phyloP scores from a whole-genome alignment of 2,329 filamentous ascomycete genomes.

The Penicillium sclerotiorum region DNA sequence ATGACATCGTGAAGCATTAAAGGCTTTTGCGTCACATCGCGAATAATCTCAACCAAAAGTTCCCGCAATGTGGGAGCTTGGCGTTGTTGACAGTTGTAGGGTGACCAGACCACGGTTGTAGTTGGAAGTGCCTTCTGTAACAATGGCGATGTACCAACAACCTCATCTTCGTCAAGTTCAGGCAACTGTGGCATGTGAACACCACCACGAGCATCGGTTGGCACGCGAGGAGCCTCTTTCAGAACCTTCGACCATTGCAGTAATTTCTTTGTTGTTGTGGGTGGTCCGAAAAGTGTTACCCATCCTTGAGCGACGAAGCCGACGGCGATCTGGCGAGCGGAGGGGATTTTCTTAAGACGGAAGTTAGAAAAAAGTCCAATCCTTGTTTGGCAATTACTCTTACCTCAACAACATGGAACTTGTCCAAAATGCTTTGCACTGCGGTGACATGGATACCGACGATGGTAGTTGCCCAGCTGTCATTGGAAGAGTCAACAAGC shows the following conservation, averaged over 20 bases:
- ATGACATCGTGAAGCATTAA: background rate
- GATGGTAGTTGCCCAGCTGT: background rate
- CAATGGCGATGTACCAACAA: background rate
- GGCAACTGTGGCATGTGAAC: background rate
- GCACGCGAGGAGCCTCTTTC: background rate
- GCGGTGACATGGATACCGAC: background rate
- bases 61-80: background rate
- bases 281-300: conserved; percentile 1
- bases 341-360: background rate
- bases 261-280: background rate
- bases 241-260: background rate
- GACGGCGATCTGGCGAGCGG: background rate
- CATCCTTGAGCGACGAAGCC: background rate
- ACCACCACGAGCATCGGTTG: background rate
- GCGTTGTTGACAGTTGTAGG: background rate
- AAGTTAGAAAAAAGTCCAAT: background rate
- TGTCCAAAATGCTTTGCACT: background rate
- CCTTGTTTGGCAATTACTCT: too few species aligned
- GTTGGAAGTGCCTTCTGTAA: background rate
- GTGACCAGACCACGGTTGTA: background rate
- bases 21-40: background rate
- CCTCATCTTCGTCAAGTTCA: background rate
- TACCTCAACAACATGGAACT: background rate
- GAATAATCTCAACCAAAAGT: background rate
- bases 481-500: background rate